Evolutionary conservation across 108 stramenopile species (phyloP).

Genomic region (Cyclotella choctawhatcheeana): DNA sequence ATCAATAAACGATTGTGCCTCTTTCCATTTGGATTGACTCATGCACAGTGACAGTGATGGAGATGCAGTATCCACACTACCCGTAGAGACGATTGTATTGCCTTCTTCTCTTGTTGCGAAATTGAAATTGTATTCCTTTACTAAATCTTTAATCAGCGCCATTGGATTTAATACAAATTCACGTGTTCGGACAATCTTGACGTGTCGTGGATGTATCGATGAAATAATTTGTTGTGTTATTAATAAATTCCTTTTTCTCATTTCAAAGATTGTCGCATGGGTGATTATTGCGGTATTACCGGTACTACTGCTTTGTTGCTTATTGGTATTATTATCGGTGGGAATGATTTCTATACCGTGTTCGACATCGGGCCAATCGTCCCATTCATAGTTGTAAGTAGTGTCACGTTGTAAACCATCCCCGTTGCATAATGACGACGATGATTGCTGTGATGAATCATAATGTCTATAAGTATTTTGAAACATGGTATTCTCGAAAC

Average conservation of each 20-base stretch:
- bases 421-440: no score
- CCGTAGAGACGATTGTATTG: no score
- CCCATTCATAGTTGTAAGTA: conserved; percentile 31
- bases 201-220: conserved; percentile 35
- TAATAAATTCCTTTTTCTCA: conserved; percentile 35
- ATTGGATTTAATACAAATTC: conserved; percentile 53
- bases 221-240: conserved; percentile 45
- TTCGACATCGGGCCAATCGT: conserved; percentile 16
- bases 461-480: no score
- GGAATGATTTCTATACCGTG: conserved; percentile 11
- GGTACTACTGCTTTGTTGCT: conserved; percentile 12
- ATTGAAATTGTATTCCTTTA: conserved; percentile 51
- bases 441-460: no score
- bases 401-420: no score
- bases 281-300: no score
- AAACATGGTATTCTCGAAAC: conserved; percentile 14
- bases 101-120: no score
- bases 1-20: conserved; percentile 42
- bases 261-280: conserved; percentile 45
- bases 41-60: conserved; percentile 22
- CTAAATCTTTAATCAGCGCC: conserved; percentile 27
- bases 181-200: conserved; percentile 35
- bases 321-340: background rate
- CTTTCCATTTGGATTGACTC: conserved; percentile 35
- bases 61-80: no score